Evolutionary conservation across 495 filamentous ascomycete genomes (phyloP).

Genomic region (Niebla homalea): DNA sequence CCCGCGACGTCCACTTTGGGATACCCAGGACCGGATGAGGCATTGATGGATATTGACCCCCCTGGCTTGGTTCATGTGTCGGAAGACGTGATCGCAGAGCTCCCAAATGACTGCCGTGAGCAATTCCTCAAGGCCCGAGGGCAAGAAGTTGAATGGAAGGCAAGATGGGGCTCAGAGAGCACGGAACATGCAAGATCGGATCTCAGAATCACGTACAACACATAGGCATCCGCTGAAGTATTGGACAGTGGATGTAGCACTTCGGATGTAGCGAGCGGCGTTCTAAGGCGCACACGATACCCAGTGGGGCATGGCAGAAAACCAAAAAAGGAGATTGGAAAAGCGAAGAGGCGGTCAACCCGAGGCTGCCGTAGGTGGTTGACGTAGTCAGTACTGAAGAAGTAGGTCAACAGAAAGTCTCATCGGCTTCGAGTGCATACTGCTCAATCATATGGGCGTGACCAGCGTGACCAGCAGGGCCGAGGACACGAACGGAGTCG

Average conservation of each 20-base stretch:
- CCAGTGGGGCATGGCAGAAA: not conserved
- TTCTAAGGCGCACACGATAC: not conserved
- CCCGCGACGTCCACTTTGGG: slow-evolving; percentile 45
- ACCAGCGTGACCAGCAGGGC: too few species aligned
- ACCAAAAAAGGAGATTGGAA: not conserved
- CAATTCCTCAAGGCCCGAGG: slow-evolving; percentile 52
- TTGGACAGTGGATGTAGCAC: not conserved
- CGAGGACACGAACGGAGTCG: too few species aligned
- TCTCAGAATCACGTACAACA: slow-evolving; percentile 36
- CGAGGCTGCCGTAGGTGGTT: too few species aligned
- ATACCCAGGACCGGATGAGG: slow-evolving; percentile 52
- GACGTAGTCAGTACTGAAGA: too few species aligned
- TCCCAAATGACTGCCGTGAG: slow-evolving; percentile 57
- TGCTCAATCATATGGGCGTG: too few species aligned
- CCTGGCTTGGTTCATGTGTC: slow-evolving; percentile 47
- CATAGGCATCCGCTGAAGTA: not conserved
- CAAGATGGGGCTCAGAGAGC: slow-evolving; percentile 51
- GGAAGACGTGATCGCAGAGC: slow-evolving; percentile 51
- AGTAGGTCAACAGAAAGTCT: too few species aligned
- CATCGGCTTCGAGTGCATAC: too few species aligned
- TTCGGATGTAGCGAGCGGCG: not conserved
- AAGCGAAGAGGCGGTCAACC: not conserved
- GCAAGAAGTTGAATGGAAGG: slow-evolving; percentile 58
- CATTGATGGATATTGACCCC: slow-evolving; percentile 43
- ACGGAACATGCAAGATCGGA: slow-evolving; percentile 32